phyloP scores from a whole-genome alignment of 208 protist species.

The Wallacemonas sp. region DNA sequence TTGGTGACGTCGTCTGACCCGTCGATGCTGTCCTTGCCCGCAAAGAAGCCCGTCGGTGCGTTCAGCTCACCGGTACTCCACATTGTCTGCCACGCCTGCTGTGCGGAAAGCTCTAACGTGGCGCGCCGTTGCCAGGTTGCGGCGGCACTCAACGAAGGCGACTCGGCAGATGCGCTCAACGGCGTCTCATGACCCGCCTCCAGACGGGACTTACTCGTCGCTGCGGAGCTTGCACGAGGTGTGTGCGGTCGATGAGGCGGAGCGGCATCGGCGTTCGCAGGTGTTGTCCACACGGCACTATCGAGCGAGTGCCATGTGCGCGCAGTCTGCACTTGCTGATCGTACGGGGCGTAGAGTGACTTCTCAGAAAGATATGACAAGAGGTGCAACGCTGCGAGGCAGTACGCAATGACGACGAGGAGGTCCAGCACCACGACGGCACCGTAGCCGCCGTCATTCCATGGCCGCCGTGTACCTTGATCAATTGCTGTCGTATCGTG shows the following conservation, averaged over 20 bases:
- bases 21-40: too few relatives aligned
- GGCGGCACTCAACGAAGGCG: background rate
- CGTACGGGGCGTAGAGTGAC: constrained; percentile 44
- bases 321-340: constrained; percentile 18
- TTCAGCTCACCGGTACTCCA: background rate
- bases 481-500: background rate
- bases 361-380: constrained; percentile 42
- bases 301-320: too few relatives aligned
- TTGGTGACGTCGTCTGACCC: too few relatives aligned
- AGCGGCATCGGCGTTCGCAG: too few relatives aligned
- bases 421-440: constrained; percentile 34
- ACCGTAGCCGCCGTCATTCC: constrained; percentile 40
- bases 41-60: too few relatives aligned
- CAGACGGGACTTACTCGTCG: too few relatives aligned
- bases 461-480: constrained; percentile 17
- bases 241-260: too few relatives aligned
- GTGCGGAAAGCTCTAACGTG: background rate
- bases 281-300: too few relatives aligned
- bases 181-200: too few relatives aligned
- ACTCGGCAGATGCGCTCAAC: background rate
- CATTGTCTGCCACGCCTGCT: background rate
- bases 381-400: constrained; percentile 26
- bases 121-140: background rate
- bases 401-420: constrained; percentile 29
- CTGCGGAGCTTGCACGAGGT: too few relatives aligned